Evolutionary conservation across 192 early-diverging fungal species (phyloP), one percentile per base, ranked within the genome.

Genomic region (Coemansia asiatica): DNA sequence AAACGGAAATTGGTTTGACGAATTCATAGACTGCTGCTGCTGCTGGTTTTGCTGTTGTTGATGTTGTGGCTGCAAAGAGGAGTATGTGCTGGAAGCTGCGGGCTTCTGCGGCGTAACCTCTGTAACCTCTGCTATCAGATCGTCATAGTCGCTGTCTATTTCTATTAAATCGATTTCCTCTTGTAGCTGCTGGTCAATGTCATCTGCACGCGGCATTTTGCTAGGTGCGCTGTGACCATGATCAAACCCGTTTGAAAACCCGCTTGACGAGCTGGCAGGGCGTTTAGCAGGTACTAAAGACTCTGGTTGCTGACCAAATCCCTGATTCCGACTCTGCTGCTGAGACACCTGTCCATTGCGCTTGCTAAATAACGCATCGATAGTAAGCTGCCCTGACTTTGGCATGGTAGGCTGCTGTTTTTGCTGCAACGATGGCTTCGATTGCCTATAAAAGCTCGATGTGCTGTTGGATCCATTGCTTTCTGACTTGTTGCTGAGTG

Each of bases 321-420:
- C n/a, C n/a, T n/a, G 48, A 18, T 18, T 50, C 48, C 18, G 48
- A 2, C 16, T 50, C 16, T 60, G 59, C 3, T 54, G 63, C 54
- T 16, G 63, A 6, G 16, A 19, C 22, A 16, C 38, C n/a, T 38
- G 54, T n/a, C 51, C 26, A 27, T 54, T n/a, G 31, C 38, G 60
- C 21, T 46, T 60, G 0, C 56, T 54, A 69, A 81, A 75, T 61
- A 81, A 55, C 2, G 79, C 72, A 4, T 72, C 70, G 28, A 81
- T 70, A 0, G 79, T 81, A 29, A 57, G 61, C 66, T 80, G 72
- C 8, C 73, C 70, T 38, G 63, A 26, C 3, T 56, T 60, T 55
- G 23, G 16, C 18, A 5, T 23, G 2, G 9, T 9, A 16, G 7
- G 31, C 18, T 36, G 57, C 57, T 47, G 66, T 27, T 56, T 40